A percentile compares a stretch with the other conserved stretches of the same genome.
phyloP scores from a whole-genome alignment of 1,284 basidiomycete genomes.

The Malassezia sp. region DNA sequence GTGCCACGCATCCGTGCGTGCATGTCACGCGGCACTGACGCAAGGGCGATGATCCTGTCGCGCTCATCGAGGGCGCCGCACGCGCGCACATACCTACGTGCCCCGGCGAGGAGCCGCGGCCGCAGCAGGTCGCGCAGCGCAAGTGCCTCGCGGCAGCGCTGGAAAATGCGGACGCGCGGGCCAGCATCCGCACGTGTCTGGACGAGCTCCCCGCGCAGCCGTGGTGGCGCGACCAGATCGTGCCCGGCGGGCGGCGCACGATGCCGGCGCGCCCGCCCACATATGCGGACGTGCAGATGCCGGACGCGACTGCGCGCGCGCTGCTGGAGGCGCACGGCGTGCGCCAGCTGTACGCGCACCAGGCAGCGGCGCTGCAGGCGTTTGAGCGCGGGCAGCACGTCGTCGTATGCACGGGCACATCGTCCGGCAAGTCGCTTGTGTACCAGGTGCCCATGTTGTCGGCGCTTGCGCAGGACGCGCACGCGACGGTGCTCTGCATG shows the following conservation, averaged over 20 bases:
- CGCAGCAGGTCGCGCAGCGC: conserved; percentile 28
- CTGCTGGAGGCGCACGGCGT: conserved; percentile 59
- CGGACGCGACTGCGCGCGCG: conserved; percentile 52
- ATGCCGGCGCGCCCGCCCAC: conserved; percentile 25
- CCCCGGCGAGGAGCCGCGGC: conserved; percentile 22
- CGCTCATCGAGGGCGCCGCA: conserved; percentile 33
- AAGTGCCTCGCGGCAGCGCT: conserved; percentile 33
- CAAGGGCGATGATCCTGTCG: conserved; percentile 34
- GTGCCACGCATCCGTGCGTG: conserved; percentile 21
- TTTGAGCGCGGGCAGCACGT: conserved; percentile 59
- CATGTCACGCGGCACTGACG: too few species aligned
- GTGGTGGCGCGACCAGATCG: conserved; percentile 45
- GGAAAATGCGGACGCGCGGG: conserved; percentile 29
- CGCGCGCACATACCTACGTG: conserved; percentile 35
- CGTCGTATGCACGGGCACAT: conserved; percentile 79
- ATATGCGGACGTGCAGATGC: conserved; percentile 25
- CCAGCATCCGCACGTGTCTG: conserved; percentile 28
- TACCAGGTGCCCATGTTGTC: conserved; percentile 60
- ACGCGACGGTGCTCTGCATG: conserved; percentile 67
- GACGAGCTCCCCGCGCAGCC: conserved; percentile 27
- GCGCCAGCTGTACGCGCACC: conserved; percentile 62
- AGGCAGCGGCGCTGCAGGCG: conserved; percentile 63
- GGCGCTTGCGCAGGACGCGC: conserved; percentile 57
- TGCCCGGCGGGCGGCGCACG: conserved; percentile 36
- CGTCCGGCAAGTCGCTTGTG: conserved; percentile 81